These are phyloP conservation scores for Fusarium drepaniforme DNA, from an alignment of 2,329 filamentous ascomycete genomes.

Conservation along the genomic window DNA sequence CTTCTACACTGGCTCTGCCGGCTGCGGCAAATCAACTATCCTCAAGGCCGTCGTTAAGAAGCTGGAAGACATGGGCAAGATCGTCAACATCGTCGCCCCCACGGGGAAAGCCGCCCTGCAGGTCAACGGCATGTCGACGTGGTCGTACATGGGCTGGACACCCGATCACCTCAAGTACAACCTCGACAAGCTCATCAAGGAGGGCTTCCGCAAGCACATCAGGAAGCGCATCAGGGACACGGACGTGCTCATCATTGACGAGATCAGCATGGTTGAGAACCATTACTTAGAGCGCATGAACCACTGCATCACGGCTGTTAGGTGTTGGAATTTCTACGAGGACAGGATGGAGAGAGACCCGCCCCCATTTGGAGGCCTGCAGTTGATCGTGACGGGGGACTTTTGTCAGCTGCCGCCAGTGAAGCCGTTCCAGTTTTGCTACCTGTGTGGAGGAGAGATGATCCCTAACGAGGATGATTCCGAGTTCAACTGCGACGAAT, in stretches of 20 bases:
- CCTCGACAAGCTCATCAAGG: accelerated
- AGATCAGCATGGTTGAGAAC: conserved; percentile 75
- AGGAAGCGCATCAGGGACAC: conserved; percentile 55
- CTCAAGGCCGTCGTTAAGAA: conserved; percentile 36
- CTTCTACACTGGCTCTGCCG: conserved; percentile 74
- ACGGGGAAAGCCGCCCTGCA: conserved; percentile 70
- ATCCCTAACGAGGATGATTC: not conserved
- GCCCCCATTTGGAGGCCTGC: conserved; percentile 41
- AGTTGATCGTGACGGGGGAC: conserved; percentile 54
- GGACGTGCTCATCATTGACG: conserved; percentile 72
- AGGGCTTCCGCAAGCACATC: conserved; percentile 6
- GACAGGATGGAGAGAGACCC: not conserved
- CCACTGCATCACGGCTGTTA: conserved; percentile 47
- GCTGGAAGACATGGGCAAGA: conserved; percentile 16
- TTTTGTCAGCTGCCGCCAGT: conserved; percentile 73
- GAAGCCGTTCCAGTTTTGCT: conserved; percentile 59
- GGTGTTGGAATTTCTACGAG: not conserved
- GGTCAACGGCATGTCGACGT: conserved; percentile 68
- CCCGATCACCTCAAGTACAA: conserved; percentile 47
- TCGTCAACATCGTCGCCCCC: conserved; percentile 67
- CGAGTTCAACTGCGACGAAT: conserved; percentile 44
- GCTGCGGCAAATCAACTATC: conserved; percentile 50
- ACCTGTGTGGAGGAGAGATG: conserved; percentile 25
- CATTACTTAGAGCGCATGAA: conserved; percentile 42
- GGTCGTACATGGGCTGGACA: conserved; percentile 68